Evolutionary conservation across 768 basidiomycete genomes (phyloP), one percentile per base, ranked within the genome.

Genomic region (Lactarius deliciosus): DNA sequence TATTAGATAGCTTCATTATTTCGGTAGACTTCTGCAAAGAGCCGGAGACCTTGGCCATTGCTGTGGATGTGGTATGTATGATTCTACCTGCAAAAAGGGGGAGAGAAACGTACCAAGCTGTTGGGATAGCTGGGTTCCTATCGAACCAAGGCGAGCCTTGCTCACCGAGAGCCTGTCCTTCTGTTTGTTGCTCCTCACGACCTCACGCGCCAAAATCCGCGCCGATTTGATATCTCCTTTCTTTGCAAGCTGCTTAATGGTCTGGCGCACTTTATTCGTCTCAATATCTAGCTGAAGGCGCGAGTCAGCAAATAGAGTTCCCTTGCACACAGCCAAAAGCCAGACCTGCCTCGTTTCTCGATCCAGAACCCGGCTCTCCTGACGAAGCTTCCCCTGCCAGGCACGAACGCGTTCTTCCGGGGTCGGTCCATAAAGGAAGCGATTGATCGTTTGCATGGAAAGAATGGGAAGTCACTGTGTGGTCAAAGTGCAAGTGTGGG

Each of bases 1-100:
- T 80, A 78, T 96, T 98, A n/a, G 95, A 96, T 50, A 96, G 82
- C 78, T 91, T 98, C 96, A 99, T 98, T 68, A 98, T 98, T 76
- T 98, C 96, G 1, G 96, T 95, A 8, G 95, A 97, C 77, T 95
- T 97, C 78, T 98, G 96, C 68, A 99, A 80, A 7, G 96, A 86
- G n/a, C 97, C 97, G 10, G 97, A 98, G 47, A 98, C 93, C 80
- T 98, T 99, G 69, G 89, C 78, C 90, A 98, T 91, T 0, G 97
- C 97, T 98, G 71, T 32, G 66, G 34, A 13, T 6, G 25, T 54
- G 28, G 32, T 41, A 53, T 63, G 41, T 60, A 66, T 43, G 11
- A 9, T 9, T 34, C 34, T 10, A 32, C 2, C 30, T 65, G 16
- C 30, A 25, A 58, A 55, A 10, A 54, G n/a, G 15, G 6, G 41